Evolutionary conservation across 768 basidiomycete genomes (phyloP), one percentile per base, ranked within the genome.

Genomic region (Rhodotorula babjevae): DNA sequence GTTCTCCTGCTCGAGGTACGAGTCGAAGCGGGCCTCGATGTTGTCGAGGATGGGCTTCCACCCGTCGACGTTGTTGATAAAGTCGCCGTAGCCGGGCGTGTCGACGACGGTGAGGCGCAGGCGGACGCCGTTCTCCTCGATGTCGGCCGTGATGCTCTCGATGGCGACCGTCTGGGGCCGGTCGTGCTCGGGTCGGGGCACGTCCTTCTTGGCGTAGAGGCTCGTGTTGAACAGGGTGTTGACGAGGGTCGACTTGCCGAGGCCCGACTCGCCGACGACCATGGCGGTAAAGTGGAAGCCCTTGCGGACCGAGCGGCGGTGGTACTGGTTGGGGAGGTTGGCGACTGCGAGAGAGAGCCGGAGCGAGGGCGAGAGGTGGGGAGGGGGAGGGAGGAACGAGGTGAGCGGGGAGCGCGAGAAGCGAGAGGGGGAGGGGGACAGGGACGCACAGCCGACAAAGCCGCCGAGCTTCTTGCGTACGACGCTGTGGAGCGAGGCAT

Each of bases 21-120:
- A 90, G 80, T 98, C 96, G 78, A 96, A 98, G 64, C 96, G 92
- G 50, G 92, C 89, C 82, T 98, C 96, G 74, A 99, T 96, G 84
- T 97, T 93, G 82, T 98, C 94, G 29, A 97, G 87, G 76, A 99
- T 95, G 64, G 96, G 96, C 82, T 91, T 93, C 96, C 96, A 99
- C 82, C 95, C 93, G 80, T 96, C 93, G 78, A 96, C 92, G 81
- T 99, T 99, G 85, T 99, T 97, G 80, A 98, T 94, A 82, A 96
- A 98, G 82, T 99, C 96, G 72, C 96, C 96, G 79, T 97, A 99
- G 47, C 96, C 96, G 68, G 96, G 96, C 42, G 94, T 99, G 81
- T 99, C 96, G 74, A 99, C 96, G 73, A 99, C 95, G n/a, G 93
- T 98, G 68, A 99, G 84, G 80, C 93, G 93, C 57, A 98, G 87